Conservation (phyloP, 345 rosid species). For the Lumnitzera littorea region DNA sequence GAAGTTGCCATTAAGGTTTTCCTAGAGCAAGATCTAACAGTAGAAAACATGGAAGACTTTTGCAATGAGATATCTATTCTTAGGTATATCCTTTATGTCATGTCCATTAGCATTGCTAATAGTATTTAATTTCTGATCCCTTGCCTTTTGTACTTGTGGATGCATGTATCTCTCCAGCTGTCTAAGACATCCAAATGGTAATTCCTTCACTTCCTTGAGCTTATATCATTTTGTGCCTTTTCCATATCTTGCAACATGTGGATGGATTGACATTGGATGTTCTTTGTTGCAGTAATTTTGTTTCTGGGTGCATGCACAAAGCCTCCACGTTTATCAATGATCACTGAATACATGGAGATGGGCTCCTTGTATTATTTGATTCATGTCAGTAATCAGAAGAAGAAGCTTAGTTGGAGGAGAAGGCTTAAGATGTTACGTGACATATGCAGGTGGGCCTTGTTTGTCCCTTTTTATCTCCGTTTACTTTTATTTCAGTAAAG, state of each 20-base stretch:
- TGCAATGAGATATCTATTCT: slow-evolving; percentile 98
- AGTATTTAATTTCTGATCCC: slow-evolving; percentile 22
- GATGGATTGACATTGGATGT: not conserved
- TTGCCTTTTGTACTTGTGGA: slow-evolving; percentile 14
- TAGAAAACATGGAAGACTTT: slow-evolving; percentile 96
- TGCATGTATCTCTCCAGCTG: slow-evolving; percentile 53
- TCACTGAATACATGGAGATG: slow-evolving; percentile 98
- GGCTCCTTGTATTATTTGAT: slow-evolving; percentile 84
- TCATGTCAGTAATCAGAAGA: slow-evolving; percentile 86
- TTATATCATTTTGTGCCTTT: slow-evolving; percentile 1
- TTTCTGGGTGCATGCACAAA: slow-evolving; percentile 96
- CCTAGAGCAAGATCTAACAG: slow-evolving; percentile 93
- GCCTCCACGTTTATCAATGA: slow-evolving; percentile 88
- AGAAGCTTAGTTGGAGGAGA: slow-evolving; percentile 79
- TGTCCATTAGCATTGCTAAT: slow-evolving; percentile 2
- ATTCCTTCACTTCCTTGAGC: slow-evolving; percentile 10
- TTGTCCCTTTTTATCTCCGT: not conserved
- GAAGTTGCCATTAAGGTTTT: slow-evolving; percentile 96
- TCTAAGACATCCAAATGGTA: slow-evolving; percentile 98
- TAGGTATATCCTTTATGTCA: slow-evolving; percentile 37
- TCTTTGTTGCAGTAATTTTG: slow-evolving; percentile 70
- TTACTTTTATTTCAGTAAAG: not conserved
- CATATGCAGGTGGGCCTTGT: slow-evolving; percentile 75
- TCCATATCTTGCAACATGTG: not conserved
- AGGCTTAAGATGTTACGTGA: slow-evolving; percentile 87